Evolutionary conservation across 345 rosid genomes (phyloP).

Genomic region (Trapa incisa): DNA sequence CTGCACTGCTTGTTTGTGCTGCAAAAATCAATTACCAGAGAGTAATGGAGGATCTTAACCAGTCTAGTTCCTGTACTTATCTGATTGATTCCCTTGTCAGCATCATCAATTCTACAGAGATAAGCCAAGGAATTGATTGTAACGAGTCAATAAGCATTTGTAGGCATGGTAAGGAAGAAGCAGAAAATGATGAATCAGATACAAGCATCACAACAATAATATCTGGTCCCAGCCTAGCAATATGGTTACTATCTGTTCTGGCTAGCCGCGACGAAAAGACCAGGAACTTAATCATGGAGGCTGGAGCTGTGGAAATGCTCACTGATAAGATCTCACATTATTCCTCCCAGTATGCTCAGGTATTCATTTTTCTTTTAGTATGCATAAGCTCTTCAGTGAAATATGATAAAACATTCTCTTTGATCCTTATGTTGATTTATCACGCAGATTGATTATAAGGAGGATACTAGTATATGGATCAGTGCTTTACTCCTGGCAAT

Average conservation of each 20-base stretch:
- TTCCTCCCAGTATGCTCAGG: slow-evolving; percentile 60
- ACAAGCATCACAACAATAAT: slow-evolving; percentile 40
- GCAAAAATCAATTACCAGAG: slow-evolving; percentile 77
- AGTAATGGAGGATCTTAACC: slow-evolving; percentile 77
- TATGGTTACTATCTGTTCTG: slow-evolving; percentile 85
- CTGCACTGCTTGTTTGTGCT: slow-evolving; percentile 86
- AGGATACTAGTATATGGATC: slow-evolving; percentile 89
- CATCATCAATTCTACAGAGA: slow-evolving; percentile 45
- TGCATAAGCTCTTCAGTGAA: neutral
- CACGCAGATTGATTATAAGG: slow-evolving; percentile 68
- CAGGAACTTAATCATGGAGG: slow-evolving; percentile 70
- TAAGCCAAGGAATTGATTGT: slow-evolving; percentile 34
- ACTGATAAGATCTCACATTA: slow-evolving; percentile 60
- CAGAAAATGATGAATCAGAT: slow-evolving; percentile 33
- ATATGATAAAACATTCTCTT: slow-evolving; percentile 9
- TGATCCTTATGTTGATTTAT: slow-evolving; percentile 12
- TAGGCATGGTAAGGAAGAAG: slow-evolving; percentile 46
- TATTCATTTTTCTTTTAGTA: slow-evolving; percentile 16
- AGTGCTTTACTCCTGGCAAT: slow-evolving; percentile 86
- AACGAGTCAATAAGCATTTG: slow-evolving; percentile 49
- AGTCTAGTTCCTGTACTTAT: slow-evolving; percentile 42
- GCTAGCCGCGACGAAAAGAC: slow-evolving; percentile 81
- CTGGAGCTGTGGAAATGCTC: slow-evolving; percentile 84
- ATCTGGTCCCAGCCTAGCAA: slow-evolving; percentile 65
- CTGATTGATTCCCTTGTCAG: slow-evolving; percentile 73